Conservation (phyloP, 2,329 filamentous ascomycete genomes). For the Calonectria leucothoes region DNA sequence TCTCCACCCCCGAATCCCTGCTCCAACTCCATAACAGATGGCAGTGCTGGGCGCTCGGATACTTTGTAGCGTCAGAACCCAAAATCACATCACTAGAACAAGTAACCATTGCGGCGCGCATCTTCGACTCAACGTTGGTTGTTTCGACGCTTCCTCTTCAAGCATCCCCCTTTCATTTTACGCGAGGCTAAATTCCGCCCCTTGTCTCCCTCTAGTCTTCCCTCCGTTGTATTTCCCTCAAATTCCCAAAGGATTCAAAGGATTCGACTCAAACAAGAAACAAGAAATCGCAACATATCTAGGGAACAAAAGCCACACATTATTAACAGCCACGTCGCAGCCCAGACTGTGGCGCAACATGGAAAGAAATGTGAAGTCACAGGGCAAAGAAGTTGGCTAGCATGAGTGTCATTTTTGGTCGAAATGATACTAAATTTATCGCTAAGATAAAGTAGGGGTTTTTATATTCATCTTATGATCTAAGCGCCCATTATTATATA, state of each 20-base stretch:
- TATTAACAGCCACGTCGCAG: not conserved
- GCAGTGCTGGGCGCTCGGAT: slow-evolving; percentile 1
- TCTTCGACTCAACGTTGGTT: not conserved
- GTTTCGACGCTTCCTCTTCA: not conserved
- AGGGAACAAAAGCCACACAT: not conserved
- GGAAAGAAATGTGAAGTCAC: slow-evolving; percentile 8
- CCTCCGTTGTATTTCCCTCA: not conserved
- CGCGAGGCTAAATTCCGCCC: not conserved
- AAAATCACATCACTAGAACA: not conserved
- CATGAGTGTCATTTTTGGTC: too few species aligned
- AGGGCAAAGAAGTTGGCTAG: too few species aligned
- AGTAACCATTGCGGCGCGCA: slow-evolving; percentile 1
- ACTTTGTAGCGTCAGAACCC: not conserved
- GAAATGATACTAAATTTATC: too few species aligned
- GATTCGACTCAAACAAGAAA: not conserved
- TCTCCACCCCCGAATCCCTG: slow-evolving; percentile 4
- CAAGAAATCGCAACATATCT: not conserved
- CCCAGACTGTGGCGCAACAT: not conserved
- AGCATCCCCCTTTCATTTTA: not conserved
- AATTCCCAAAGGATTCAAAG: not conserved
- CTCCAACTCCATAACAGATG: not conserved
- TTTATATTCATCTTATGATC: too few species aligned
- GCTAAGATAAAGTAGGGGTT: too few species aligned
- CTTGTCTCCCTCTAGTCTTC: not conserved
- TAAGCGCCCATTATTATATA: too few species aligned